Evolutionary conservation across 345 rosid genomes (phyloP).

Genomic region (Hypericum androsaemum): DNA sequence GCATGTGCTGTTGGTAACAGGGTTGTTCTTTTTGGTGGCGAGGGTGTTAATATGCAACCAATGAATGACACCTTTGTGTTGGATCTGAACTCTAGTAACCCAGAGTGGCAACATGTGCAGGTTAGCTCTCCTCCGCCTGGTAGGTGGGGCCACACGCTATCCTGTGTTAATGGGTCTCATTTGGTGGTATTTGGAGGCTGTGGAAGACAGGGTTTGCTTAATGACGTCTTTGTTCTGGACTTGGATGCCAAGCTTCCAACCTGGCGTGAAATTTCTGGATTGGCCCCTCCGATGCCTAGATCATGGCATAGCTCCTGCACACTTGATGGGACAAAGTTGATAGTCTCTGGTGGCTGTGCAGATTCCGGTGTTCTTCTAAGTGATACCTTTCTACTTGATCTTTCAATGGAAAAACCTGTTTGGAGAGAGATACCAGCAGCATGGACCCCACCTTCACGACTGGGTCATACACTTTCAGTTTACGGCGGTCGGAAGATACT

Average conservation of each 20-base stretch:
- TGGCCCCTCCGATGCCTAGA: conserved; percentile 83
- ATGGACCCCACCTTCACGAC: conserved; percentile 85
- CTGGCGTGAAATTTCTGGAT: conserved; percentile 81
- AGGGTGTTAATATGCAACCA: conserved; percentile 91
- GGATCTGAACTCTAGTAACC: conserved; percentile 63
- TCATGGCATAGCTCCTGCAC: conserved; percentile 97
- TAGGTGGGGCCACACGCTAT: conserved; percentile 82
- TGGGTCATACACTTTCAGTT: conserved; percentile 72
- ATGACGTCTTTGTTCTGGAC: conserved; percentile 74
- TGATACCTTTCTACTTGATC: conserved; percentile 79
- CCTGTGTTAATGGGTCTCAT: conserved; percentile 73
- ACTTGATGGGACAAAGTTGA: conserved; percentile 76
- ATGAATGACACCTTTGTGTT: conserved; percentile 88
- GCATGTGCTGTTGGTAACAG: conserved; percentile 88
- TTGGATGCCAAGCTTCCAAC: conserved; percentile 79
- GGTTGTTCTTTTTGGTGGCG: conserved; percentile 83
- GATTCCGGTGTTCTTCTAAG: conserved; percentile 85
- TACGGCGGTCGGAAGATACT: conserved; percentile 78
- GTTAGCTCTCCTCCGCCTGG: conserved; percentile 91
- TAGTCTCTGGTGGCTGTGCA: conserved; percentile 88
- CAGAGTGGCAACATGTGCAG: conserved; percentile 75
- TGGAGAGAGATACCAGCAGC: conserved; percentile 86
- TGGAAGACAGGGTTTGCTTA: conserved; percentile 75
- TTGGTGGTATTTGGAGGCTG: conserved; percentile 89
- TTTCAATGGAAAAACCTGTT: conserved; percentile 75